Base-by-base conservation (phyloP, 495 filamentous ascomycete species). In the Tuber magnatum region DNA sequence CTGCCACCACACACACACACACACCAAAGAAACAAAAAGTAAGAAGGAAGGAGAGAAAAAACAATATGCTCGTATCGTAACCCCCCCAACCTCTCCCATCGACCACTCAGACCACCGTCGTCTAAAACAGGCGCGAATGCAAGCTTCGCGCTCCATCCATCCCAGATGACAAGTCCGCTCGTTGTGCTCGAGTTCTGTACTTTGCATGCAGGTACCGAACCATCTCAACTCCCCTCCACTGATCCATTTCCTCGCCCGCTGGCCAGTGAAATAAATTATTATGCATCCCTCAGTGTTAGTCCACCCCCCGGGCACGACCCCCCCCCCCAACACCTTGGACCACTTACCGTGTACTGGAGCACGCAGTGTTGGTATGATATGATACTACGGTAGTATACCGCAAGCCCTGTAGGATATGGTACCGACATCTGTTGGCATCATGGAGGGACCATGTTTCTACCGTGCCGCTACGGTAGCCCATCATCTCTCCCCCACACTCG, bases 41-140 rank as follows among this genome's bases (percentile, higher is more conserved):
- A n/a, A n/a, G n/a, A n/a, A n/a, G n/a, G n/a, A n/a, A 32, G n/a
- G 14, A 65, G 16, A 32, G 16, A 65, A 4, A 7, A 65, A 18
- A 65, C 18, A 65, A 18, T 12, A 65, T 65, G n/a, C 56, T 65
- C 28, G 56, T 65, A 32, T 65, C 56, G 0, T 35, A 35, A 32
- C 14, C 1, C 35, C 35, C 56, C 56, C 56, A 65, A 65, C 56
- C n/a, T 28, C 22, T 56, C 51, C 14, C n/a, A 16, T 35, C 56
- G 2, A 65, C 56, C 28, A 35, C 56, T 35, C 56, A 35, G 56
- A 20, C 56, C 28, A 35, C 56, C 22, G 10, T 48, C n/a, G 16
- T 65, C 56, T 65, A 65, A 65, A 65, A 65, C 56, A 65, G 56
- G 56, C 28, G 56, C 56, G 56, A 65, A 65, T 65, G 56, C 56